A percentile compares a stretch with the other conserved stretches of the same genome.
These are phyloP conservation scores for Pleurotus ostreatus DNA, from an alignment of 768 basidiomycete genomes.

Conservation along the genomic window DNA sequence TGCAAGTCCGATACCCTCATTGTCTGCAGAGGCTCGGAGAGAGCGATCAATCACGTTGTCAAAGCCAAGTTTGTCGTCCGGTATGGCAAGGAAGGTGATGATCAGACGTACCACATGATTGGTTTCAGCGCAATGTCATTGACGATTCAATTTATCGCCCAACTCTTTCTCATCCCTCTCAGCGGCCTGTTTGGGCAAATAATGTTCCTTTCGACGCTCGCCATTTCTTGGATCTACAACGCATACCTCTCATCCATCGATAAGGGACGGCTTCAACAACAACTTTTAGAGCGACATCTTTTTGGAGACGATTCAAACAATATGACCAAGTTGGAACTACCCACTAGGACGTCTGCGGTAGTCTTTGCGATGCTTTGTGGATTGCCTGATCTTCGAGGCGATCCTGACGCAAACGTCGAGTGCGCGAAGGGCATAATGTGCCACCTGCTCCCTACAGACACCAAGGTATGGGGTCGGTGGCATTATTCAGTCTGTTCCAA, in stretches of 20 bases:
- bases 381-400: too few species aligned
- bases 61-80: slow-evolving; percentile 19
- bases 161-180: slow-evolving; percentile 29
- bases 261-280: not conserved
- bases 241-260: slow-evolving; percentile 18
- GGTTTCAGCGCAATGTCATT: slow-evolving; percentile 23
- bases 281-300: not conserved
- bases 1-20: slow-evolving; percentile 14
- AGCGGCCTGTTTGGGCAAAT: slow-evolving; percentile 26
- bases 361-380: too few species aligned
- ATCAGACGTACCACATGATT: slow-evolving; percentile 16
- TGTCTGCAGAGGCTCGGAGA: slow-evolving; percentile 21
- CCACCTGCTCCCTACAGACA: too few species aligned
- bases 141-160: slow-evolving; percentile 26
- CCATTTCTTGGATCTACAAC: slow-evolving; percentile 25
- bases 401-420: too few species aligned
- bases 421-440: too few species aligned
- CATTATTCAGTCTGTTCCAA: too few species aligned
- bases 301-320: too few species aligned
- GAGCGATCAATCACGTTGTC: slow-evolving; percentile 20
- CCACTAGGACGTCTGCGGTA: too few species aligned
- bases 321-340: too few species aligned
- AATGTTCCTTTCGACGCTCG: slow-evolving; percentile 25
- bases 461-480: too few species aligned
- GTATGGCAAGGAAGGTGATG: not conserved